Base-by-base conservation (phyloP, 1,139 yeast genomes). In the Sugiyamaella xylanicola region DNA sequence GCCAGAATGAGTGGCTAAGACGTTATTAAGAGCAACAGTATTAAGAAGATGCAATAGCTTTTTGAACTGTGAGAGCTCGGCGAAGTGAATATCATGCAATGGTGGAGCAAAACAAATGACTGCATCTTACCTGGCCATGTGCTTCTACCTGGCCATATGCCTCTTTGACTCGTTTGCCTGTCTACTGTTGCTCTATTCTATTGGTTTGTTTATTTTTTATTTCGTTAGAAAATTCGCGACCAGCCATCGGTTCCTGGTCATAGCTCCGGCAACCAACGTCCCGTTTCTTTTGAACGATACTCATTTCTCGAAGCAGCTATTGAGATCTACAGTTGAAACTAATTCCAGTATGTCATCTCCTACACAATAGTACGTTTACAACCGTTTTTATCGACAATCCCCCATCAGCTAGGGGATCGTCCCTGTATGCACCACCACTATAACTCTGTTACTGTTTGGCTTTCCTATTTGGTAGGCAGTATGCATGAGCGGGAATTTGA, bases 391-490 rank as follows among this genome's bases (percentile, higher is more conserved):
- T n/a, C 15, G 37, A 32, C 37, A 32, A 32, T 32, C 37, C 37
- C 37, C 37, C 37, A 32, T 32, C 37, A 32, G 37, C 29, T 25
- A 25, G 9, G 8, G 13, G 37, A 32, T 32, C 37, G 37, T 15
- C 37, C 13, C 8, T 32, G 37, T 32, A 32, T 32, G 37, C 37
- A 32, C 37, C 37, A 32, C 37, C 37, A 32, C 37, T 32, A 32
- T 32, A 32, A 32, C 37, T 32, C 37, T 32, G 37, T 32, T 32
- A 32, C 37, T 32, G 37, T 32, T 32, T 32, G 37, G 37, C 37
- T 32, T 32, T 32, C 37, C 37, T 32, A 32, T 32, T 32, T 32
- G 15, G 37, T 32, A 4, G 8, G 37, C 15, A 8, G 15, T 8
- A n/a, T 32, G 37, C 37, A 32, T 32, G 29, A 32, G 37, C 37